Evolutionary conservation across 2,329 filamentous ascomycete genomes (phyloP), one percentile per base, ranked within the genome.

Genomic region (Neurospora crassa): DNA sequence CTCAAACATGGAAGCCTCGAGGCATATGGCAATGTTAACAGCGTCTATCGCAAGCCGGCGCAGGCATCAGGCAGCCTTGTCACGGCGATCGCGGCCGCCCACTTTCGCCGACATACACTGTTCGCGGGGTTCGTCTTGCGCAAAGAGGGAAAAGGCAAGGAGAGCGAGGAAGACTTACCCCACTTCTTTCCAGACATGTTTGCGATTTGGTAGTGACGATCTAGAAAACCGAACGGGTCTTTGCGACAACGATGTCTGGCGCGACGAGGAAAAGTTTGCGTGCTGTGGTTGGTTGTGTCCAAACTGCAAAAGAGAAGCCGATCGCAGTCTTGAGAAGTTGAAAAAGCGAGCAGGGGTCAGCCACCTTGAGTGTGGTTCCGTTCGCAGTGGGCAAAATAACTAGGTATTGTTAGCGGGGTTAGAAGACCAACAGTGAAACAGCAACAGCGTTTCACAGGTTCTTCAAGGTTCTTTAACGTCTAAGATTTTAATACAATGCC

Each of bases 121-220:
- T 8, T 7, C 53, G 53, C 53, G 53, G 53, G 53, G 53, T 34
- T 63, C 45, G 45, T 53, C 24, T 63, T 29, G 24, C 53, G 20
- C 69, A 74, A 76, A 75, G 67, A 74, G 73, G 69, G 73, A 63
- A 63, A 69, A 70, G 40, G 59, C 43, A 20, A 43, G 37, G 20
- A 37, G 42, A 16, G 24, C 11, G 29, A 42, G 40, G 20, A 67
- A 67, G 34, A 67, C 68, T 63, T 63, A 63, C 53, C 53, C 53
- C 53, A 63, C 24, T 63, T 63, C 53, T 63, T 63, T 63, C 53
- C 53, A 63, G 53, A 7, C 53, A 63, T 63, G 53, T 63, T 63
- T 63, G 53, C 53, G 53, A 63, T 63, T 34, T 63, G 53, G 53
- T 34, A 63, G 53, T 34, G 53, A 34, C 34, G 8, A 63, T 34